These are phyloP conservation scores for Hypoxylon sp. DNA, from an alignment of 2,329 filamentous ascomycete species.

Conservation along the genomic window DNA sequence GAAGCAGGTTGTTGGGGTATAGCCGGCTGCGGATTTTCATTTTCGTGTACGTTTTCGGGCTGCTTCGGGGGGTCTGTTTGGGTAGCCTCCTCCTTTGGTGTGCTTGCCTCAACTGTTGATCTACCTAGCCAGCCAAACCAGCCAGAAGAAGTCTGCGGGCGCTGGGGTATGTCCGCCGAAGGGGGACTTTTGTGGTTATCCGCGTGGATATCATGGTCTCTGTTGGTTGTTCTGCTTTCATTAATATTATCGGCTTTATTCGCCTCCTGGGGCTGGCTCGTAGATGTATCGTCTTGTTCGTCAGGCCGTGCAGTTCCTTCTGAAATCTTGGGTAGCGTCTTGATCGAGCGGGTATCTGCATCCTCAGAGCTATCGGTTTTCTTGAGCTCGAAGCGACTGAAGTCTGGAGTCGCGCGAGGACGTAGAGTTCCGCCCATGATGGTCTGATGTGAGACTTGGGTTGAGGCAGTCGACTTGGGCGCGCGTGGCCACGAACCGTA, in stretches of 20 bases:
- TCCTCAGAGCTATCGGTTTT: constrained; percentile 48
- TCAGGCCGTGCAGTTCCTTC: constrained; percentile 38
- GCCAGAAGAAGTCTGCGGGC: constrained; percentile 51
- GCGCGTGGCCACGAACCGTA: constrained; percentile 67
- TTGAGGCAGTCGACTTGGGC: constrained; percentile 66
- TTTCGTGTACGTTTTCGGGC: constrained; percentile 17
- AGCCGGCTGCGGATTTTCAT: constrained; percentile 14
- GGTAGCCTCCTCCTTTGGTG: constrained; percentile 18
- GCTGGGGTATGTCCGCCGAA: constrained; percentile 20
- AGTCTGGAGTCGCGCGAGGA: constrained; percentile 55
- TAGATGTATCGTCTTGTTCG: constrained; percentile 43
- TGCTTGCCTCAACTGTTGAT: constrained; percentile 33
- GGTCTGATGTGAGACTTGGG: constrained; percentile 66
- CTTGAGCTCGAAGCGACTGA: constrained; percentile 59
- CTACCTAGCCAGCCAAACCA: constrained; percentile 64
- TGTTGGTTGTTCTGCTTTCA: constrained; percentile 15
- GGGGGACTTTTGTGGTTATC: constrained; percentile 30
- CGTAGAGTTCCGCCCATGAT: constrained; percentile 65
- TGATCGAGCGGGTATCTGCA: constrained; percentile 44
- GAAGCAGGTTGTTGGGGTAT: constrained; percentile 25
- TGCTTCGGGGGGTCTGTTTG: constrained; percentile 31
- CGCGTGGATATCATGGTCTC: constrained; percentile 9
- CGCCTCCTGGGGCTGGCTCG: constrained; percentile 16
- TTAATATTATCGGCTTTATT: constrained; percentile 6
- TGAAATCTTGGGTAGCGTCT: constrained; percentile 43